Percentiles rank a stretch among this genome's conserved stretches.
These are phyloP conservation scores for Phytophthora cajani DNA, from an alignment of 352 stramenopile species.

Conservation along the genomic window DNA sequence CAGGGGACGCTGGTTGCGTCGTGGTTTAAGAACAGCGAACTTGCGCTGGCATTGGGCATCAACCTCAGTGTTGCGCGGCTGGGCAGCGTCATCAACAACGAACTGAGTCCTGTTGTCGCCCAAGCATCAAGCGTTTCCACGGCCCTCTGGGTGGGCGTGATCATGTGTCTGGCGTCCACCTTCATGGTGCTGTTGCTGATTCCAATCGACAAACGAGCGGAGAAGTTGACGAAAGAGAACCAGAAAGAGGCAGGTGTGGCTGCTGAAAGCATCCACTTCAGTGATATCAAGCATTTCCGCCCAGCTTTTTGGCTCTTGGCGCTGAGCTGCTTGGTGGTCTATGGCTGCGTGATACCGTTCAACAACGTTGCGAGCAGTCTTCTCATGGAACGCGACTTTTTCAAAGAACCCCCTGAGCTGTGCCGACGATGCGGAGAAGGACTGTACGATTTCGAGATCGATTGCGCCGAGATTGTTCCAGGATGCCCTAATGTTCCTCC, in stretches of 20 bases:
- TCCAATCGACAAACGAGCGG: slow-evolving; percentile 78
- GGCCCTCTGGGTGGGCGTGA: slow-evolving; percentile 88
- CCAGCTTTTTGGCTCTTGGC: slow-evolving; percentile 91
- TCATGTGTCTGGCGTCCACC: slow-evolving; percentile 81
- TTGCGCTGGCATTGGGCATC: slow-evolving; percentile 93
- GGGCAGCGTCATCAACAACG: slow-evolving; percentile 94
- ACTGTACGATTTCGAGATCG: slow-evolving; percentile 52
- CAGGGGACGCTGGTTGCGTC: slow-evolving; percentile 90
- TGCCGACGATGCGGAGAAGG: slow-evolving; percentile 69
- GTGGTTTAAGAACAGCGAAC: slow-evolving; percentile 94
- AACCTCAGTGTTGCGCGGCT: slow-evolving; percentile 92
- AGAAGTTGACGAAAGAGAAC: slow-evolving; percentile 36
- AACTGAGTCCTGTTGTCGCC: slow-evolving; percentile 85
- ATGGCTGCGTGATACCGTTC: slow-evolving; percentile 94
- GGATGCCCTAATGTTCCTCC: slow-evolving; percentile 71
- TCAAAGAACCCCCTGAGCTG: slow-evolving; percentile 59
- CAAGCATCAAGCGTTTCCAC: slow-evolving; percentile 61
- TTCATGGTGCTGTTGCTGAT: slow-evolving; percentile 77
- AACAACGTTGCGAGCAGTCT: slow-evolving; percentile 94
- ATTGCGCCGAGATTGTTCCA: slow-evolving; percentile 58
- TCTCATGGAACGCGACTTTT: slow-evolving; percentile 92
- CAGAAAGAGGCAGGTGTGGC: slow-evolving; percentile 26
- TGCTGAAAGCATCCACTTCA: slow-evolving; percentile 68
- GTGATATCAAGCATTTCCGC: slow-evolving; percentile 80
- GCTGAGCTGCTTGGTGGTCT: slow-evolving; percentile 92